Evolutionary conservation across 495 filamentous ascomycete species (phyloP).

Genomic region (Xylaria flabelliformis): DNA sequence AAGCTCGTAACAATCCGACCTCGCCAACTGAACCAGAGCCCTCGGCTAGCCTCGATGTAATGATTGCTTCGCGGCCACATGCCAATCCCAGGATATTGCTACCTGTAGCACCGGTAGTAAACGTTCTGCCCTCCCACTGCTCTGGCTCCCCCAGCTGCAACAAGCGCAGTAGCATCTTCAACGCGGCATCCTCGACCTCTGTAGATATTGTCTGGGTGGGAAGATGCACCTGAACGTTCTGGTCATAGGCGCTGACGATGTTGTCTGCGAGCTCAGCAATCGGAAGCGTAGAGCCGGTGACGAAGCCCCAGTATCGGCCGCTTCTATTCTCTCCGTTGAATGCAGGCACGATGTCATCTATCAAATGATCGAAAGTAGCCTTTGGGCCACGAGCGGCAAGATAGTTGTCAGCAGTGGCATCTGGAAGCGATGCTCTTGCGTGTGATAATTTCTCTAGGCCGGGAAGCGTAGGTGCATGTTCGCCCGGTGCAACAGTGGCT

Average conservation of each 20-base stretch:
- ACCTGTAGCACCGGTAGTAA: conserved; percentile 89
- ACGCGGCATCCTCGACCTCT: conserved; percentile 72
- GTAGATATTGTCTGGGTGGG: conserved; percentile 75
- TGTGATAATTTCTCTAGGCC: conserved; percentile 21
- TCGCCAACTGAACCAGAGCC: conserved; percentile 63
- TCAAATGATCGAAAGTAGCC: conserved; percentile 50
- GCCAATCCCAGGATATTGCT: conserved; percentile 85
- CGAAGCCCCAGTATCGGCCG: conserved; percentile 82
- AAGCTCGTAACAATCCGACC: conserved; percentile 70
- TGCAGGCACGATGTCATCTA: conserved; percentile 67
- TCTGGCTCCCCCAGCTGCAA: conserved; percentile 59
- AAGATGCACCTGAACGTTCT: conserved; percentile 87
- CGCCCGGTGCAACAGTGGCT: conserved; percentile 9
- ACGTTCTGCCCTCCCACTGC: conserved; percentile 66
- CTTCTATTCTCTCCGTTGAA: conserved; percentile 68
- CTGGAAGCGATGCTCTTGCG: conserved; percentile 40
- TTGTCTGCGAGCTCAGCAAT: conserved; percentile 86
- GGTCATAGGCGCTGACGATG: conserved; percentile 77
- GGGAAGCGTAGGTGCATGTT: conserved; percentile 35
- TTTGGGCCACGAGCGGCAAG: conserved; percentile 35
- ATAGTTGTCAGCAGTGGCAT: conserved; percentile 21
- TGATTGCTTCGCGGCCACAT: conserved; percentile 72
- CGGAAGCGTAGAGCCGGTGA: conserved; percentile 81
- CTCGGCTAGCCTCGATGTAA: conserved; percentile 51
- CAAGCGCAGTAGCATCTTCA: conserved; percentile 72